These are phyloP conservation scores for Coleophoma crateriformis DNA, from an alignment of 2,329 filamentous ascomycete species.

Conservation along the genomic window DNA sequence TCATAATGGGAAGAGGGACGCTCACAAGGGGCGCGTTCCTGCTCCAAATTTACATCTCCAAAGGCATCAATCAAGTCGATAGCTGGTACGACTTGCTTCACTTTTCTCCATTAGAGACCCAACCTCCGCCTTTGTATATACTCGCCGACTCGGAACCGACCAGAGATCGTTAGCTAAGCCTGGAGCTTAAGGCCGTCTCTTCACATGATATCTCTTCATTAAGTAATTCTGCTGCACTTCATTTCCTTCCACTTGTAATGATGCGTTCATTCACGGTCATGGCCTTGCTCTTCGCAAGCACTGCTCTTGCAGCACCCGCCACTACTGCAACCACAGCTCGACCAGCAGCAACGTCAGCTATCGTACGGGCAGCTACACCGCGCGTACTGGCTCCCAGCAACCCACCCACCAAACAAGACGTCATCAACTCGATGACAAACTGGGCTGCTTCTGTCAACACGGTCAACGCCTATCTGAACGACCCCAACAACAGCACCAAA, in stretches of 20 bases:
- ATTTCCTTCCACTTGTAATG: not conserved
- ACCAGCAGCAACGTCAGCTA: not conserved
- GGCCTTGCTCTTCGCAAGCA: constrained; percentile 1
- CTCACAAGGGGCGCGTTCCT: too few species aligned
- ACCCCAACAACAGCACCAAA: constrained; percentile 7
- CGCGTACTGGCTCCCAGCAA: constrained; percentile 6
- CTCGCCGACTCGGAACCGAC: not conserved
- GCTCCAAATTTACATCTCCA: too few species aligned
- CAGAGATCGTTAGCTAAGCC: not conserved
- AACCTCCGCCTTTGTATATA: not conserved
- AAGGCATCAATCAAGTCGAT: too few species aligned
- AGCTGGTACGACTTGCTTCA: too few species aligned
- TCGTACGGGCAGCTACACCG: constrained; percentile 1
- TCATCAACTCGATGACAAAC: constrained; percentile 11
- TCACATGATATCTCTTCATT: not conserved
- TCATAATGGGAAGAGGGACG: too few species aligned
- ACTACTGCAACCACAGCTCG: not conserved
- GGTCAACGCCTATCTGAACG: constrained; percentile 11
- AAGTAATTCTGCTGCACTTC: not conserved
- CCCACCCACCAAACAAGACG: constrained; percentile 8
- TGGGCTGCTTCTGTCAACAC: constrained; percentile 11
- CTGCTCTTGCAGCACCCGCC: not conserved
- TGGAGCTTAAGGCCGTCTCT: not conserved
- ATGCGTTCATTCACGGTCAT: constrained; percentile 5
- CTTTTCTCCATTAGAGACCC: not conserved